Conservation (phyloP, 1,139 yeast genomes). For the Pichia sp. region DNA sequence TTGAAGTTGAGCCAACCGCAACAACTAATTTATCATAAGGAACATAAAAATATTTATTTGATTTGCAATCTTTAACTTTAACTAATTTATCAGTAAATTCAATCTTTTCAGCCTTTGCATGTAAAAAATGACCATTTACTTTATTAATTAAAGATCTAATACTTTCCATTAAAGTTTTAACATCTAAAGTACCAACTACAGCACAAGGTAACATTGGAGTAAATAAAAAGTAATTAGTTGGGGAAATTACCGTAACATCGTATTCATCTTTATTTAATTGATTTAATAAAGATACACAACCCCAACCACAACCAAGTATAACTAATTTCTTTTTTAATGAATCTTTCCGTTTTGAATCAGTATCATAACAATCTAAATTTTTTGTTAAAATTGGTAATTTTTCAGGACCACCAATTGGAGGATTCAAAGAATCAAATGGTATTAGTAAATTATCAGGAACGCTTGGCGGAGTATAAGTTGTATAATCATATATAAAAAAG, state of each 20-base stretch:
- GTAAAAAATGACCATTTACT: slow-evolving; percentile 50
- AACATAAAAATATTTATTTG: slow-evolving; percentile 45
- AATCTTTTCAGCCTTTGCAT: slow-evolving; percentile 49
- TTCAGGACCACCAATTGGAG: slow-evolving; percentile 60
- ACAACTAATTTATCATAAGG: slow-evolving; percentile 60
- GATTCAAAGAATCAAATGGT: slow-evolving; percentile 44
- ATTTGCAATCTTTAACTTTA: slow-evolving; percentile 37
- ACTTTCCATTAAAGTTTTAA: slow-evolving; percentile 51
- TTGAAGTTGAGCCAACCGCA: slow-evolving; percentile 59
- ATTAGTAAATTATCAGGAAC: slow-evolving; percentile 30
- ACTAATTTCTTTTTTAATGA: slow-evolving; percentile 47
- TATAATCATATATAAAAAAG: slow-evolving; percentile 54
- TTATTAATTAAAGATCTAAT: slow-evolving; percentile 44
- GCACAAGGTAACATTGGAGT: slow-evolving; percentile 57
- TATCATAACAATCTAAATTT: slow-evolving; percentile 49
- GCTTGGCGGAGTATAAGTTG: slow-evolving; percentile 39
- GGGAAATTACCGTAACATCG: slow-evolving; percentile 55
- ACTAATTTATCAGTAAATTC: slow-evolving; percentile 46
- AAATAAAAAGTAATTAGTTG: slow-evolving; percentile 53
- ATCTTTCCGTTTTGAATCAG: slow-evolving; percentile 34
- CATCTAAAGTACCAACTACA: slow-evolving; percentile 52
- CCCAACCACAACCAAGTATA: slow-evolving; percentile 60
- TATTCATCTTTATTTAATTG: slow-evolving; percentile 42
- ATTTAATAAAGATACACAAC: slow-evolving; percentile 43
- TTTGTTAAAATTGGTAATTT: slow-evolving; percentile 51